Evolutionary conservation across 352 stramenopile species (phyloP).

Genomic region (Phytophthora quininea): DNA sequence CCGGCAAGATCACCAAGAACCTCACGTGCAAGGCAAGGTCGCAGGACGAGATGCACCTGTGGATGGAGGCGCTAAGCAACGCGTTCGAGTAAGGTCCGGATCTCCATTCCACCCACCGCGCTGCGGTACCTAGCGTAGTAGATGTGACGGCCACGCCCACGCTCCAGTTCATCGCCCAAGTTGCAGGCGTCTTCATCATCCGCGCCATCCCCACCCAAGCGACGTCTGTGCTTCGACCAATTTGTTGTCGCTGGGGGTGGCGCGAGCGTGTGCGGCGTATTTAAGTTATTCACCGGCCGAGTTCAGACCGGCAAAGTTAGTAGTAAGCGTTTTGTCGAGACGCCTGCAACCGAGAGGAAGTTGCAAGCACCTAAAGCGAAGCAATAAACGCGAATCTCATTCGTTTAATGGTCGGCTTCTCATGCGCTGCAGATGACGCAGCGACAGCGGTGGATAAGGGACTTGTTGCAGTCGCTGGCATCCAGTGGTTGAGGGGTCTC

Average conservation of each 20-base stretch:
- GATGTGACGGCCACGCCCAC: conserved; percentile 33
- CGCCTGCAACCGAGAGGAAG: conserved; percentile 40
- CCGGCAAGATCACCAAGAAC: conserved; percentile 75
- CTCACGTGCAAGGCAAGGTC: conserved; percentile 70
- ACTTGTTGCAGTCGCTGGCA: neutral
- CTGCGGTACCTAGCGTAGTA: conserved; percentile 47
- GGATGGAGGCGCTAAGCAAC: conserved; percentile 66
- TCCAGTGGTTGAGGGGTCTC: neutral
- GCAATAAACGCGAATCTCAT: conserved; percentile 33
- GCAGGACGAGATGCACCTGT: conserved; percentile 79
- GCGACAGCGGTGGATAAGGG: conserved; percentile 6
- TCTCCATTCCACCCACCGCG: conserved; percentile 24
- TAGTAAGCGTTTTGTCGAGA: conserved; percentile 48
- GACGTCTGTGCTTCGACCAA: neutral
- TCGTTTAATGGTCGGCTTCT: conserved; percentile 1
- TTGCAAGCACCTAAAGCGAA: conserved; percentile 36
- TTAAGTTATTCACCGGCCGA: conserved; percentile 53
- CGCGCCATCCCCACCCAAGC: conserved; percentile 12
- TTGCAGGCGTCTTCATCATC: conserved; percentile 18
- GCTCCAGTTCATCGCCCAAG: conserved; percentile 22
- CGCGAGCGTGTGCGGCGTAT: conserved; percentile 40
- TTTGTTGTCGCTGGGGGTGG: conserved; percentile 18
- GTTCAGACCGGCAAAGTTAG: conserved; percentile 36
- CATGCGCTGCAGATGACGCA: neutral
- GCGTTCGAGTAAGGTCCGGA: conserved; percentile 51